Evolutionary conservation across 768 basidiomycete genomes (phyloP).

Genomic region (Suillus subalutaceus): DNA sequence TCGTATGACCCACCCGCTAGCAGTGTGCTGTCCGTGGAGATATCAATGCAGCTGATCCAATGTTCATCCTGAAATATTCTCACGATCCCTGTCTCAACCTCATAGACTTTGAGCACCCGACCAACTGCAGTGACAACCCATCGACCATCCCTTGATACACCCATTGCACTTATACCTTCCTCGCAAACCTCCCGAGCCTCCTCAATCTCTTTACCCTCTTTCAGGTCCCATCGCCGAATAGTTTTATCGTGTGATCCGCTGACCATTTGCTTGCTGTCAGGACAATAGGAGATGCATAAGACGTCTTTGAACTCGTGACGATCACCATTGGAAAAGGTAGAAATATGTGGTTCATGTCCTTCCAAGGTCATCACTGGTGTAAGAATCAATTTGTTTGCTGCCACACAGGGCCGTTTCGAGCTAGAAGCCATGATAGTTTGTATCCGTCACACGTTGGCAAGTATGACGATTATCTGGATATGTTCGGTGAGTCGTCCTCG

Average conservation of each 20-base stretch:
- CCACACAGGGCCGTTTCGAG: neutral
- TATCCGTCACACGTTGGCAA: neutral
- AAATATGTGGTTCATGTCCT: neutral
- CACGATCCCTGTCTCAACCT: neutral
- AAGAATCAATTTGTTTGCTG: neutral
- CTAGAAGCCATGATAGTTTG: neutral
- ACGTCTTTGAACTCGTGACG: neutral
- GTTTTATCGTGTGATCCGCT: neutral
- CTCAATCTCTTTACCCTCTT: neutral
- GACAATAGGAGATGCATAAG: neutral
- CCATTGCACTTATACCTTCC: rapidly evolving
- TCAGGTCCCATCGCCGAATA: neutral
- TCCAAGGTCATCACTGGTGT: neutral
- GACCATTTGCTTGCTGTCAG: neutral
- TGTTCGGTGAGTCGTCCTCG: neutral
- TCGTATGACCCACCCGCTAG: neutral
- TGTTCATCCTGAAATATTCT: neutral
- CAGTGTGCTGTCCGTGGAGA: neutral
- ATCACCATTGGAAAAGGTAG: no score
- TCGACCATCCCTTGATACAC: neutral
- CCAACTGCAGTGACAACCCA: neutral
- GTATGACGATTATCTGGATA: neutral
- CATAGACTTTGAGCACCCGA: neutral
- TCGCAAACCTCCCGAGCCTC: neutral
- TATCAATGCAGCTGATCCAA: neutral